Percentiles rank a stretch among this genome's conserved stretches.
Evolutionary conservation across 2,329 filamentous ascomycete species (phyloP).

Genomic region (Lasiodiplodia gonubiensis): DNA sequence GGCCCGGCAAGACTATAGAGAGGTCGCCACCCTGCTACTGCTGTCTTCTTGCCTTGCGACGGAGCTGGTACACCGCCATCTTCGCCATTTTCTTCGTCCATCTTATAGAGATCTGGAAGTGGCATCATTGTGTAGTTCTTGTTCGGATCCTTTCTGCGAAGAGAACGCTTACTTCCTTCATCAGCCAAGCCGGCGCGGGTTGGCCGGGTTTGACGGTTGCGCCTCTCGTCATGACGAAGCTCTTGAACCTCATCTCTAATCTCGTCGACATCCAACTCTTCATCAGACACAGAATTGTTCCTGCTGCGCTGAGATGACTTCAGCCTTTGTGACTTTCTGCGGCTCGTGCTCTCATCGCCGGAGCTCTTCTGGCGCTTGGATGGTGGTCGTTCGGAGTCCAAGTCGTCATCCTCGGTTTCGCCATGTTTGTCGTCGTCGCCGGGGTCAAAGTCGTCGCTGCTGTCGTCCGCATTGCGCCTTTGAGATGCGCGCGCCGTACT

Average conservation of each 20-base stretch:
- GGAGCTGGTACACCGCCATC: slow-evolving; percentile 71
- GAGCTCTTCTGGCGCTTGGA: slow-evolving; percentile 45
- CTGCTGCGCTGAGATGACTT: slow-evolving; percentile 54
- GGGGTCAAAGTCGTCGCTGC: slow-evolving; percentile 69
- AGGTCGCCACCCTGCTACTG: slow-evolving; percentile 69
- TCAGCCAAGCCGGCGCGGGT: slow-evolving; percentile 45
- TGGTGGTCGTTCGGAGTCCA: slow-evolving; percentile 57
- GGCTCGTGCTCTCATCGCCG: slow-evolving; percentile 33
- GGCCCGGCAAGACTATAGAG: slow-evolving; percentile 91
- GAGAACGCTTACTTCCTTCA: slow-evolving; percentile 60
- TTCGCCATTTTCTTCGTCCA: slow-evolving; percentile 74
- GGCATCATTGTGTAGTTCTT: slow-evolving; percentile 89
- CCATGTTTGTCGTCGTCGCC: slow-evolving; percentile 62
- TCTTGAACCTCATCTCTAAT: slow-evolving; percentile 65
- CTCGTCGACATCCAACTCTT: slow-evolving; percentile 53
- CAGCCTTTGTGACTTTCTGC: slow-evolving; percentile 34
- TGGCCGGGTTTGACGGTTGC: slow-evolving; percentile 42
- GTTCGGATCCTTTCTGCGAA: slow-evolving; percentile 68
- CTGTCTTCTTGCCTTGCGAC: slow-evolving; percentile 68
- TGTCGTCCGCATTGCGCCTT: slow-evolving; percentile 53
- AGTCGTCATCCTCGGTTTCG: slow-evolving; percentile 57
- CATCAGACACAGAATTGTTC: slow-evolving; percentile 48
- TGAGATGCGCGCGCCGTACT: slow-evolving; percentile 28
- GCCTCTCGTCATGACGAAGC: slow-evolving; percentile 58
- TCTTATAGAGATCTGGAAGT: slow-evolving; percentile 67